A percentile compares a stretch with the other conserved stretches of the same genome.
phyloP scores from a whole-genome alignment of 345 rosid species.

The Carallia pectinifolia region DNA sequence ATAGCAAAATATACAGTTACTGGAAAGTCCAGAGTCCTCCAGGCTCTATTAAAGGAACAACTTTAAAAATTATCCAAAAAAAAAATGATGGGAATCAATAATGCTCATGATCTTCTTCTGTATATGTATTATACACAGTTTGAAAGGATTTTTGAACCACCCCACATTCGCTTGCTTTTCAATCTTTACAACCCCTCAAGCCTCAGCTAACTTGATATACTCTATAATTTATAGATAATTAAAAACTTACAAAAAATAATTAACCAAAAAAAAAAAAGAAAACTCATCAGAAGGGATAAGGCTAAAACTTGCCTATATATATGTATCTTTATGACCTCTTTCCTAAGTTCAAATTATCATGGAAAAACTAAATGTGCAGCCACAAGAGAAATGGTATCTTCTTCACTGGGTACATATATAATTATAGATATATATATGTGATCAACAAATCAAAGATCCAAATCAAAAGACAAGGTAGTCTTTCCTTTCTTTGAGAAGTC shows the following conservation, averaged over 20 bases:
- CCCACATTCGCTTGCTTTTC: constrained; percentile 11
- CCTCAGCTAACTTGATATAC: constrained; percentile 21
- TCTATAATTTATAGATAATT: background rate
- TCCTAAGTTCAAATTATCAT: constrained; percentile 14
- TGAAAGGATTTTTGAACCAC: constrained; percentile 12
- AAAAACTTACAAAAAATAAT: too few species aligned
- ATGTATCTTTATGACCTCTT: background rate
- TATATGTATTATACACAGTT: constrained; percentile 31
- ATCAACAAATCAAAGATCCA: constrained; percentile 44
- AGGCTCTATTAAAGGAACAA: constrained; percentile 23
- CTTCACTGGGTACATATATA: constrained; percentile 5
- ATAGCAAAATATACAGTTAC: constrained; percentile 19
- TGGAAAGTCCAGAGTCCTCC: constrained; percentile 6
- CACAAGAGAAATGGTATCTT: constrained; percentile 15
- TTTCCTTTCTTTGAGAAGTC: constrained; percentile 60
- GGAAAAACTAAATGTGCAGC: constrained; percentile 22
- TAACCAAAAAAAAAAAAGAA: constrained; percentile 6
- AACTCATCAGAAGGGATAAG: background rate
- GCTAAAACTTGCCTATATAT: background rate
- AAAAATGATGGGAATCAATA: constrained; percentile 11
- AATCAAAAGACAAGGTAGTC: constrained; percentile 61
- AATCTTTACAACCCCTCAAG: constrained; percentile 22
- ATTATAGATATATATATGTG: background rate
- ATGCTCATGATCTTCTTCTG: constrained; percentile 13
- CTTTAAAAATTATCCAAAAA: background rate